These are phyloP conservation scores for Mycosphaerelloides madeirae DNA, from an alignment of 2,329 filamentous ascomycete species.

Conservation along the genomic window DNA sequence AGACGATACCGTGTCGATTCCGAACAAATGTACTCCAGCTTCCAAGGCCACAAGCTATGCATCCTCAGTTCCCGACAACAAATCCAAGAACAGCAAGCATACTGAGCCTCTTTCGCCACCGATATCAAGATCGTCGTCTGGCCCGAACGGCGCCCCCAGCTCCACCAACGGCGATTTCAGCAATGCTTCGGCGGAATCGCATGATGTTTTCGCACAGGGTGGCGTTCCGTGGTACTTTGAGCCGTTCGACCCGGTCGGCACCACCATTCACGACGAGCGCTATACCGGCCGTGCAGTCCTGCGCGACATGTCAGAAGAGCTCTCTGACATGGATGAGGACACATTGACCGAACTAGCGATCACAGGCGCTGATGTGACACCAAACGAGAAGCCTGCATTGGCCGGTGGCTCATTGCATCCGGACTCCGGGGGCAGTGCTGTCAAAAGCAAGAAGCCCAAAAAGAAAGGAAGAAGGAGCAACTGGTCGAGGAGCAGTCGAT, in stretches of 20 bases:
- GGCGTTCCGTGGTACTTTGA: slow-evolving; percentile 86
- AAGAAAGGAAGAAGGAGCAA: slow-evolving; percentile 6
- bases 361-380: slow-evolving; percentile 16
- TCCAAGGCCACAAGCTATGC: slow-evolving; percentile 22
- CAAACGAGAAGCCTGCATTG: slow-evolving; percentile 10
- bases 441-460: slow-evolving; percentile 4
- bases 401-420: background rate
- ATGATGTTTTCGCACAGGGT: slow-evolving; percentile 53
- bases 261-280: slow-evolving; percentile 70
- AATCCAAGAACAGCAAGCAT: slow-evolving; percentile 20
- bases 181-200: slow-evolving; percentile 32
- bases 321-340: slow-evolving; percentile 89
- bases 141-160: slow-evolving; percentile 9
- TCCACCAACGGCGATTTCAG: slow-evolving; percentile 15
- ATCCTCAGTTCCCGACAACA: slow-evolving; percentile 14
- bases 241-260: slow-evolving; percentile 73
- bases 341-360: slow-evolving; percentile 61
- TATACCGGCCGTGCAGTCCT: slow-evolving; percentile 70
- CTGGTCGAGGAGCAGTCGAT: slow-evolving; percentile 4
- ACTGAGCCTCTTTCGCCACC: slow-evolving; percentile 33
- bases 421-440: background rate
- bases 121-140: slow-evolving; percentile 24
- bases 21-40: slow-evolving; percentile 19
- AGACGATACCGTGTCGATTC: slow-evolving; percentile 14
- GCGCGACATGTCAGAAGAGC: slow-evolving; percentile 66